Evolutionary conservation across 352 stramenopile species (phyloP), one percentile per base, ranked within the genome.

Genomic region (Globisporangium acanthophoron): DNA sequence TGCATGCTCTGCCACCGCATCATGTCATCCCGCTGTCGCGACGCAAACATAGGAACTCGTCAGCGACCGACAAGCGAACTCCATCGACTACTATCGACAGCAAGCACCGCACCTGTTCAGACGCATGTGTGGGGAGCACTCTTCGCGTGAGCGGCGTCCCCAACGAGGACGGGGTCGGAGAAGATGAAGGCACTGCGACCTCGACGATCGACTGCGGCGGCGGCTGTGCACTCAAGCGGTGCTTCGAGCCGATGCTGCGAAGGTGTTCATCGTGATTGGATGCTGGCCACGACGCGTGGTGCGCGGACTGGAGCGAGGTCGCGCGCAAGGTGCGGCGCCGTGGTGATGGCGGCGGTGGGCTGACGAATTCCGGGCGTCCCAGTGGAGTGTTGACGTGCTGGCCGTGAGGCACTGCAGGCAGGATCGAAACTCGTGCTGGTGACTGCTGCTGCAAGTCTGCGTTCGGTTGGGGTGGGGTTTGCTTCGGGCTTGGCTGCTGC

Each of bases 1-100:
- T 89, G 81, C 75, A 91, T 88, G 56, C 82, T 82, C 15, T 66
- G 68, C 79, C 77, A 85, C 35, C 73, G 71, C 46, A 69, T 70
- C 33, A 72, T 72, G 40, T 64, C 75, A 12, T 81, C 73, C 0
- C 59, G 53, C 53, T 65, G 52, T 15, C 12, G 35, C 12, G 11
- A 41, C 35, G 11, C 35, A 15, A 13, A 41, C 35, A 41, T 9
- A 41, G 3, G 35, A 13, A 15, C 35, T 41, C 35, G 35, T 41
- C 35, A 41, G 35, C 35, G 8, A 27, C 24, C 24, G 24, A 27
- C 24, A 27, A 27, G 24, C 24, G 24, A 27, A 27, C 24, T 27
- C 24, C 24, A 27, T 27, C 24, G 24, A 41, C 9, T 15, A 41
- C 35, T 11, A 41, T 13, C 35, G 9, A 41, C 31, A 7, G 8